These are phyloP conservation scores for Wickerhamiella siamensis DNA, from an alignment of 805 yeast species.

Conservation along the genomic window DNA sequence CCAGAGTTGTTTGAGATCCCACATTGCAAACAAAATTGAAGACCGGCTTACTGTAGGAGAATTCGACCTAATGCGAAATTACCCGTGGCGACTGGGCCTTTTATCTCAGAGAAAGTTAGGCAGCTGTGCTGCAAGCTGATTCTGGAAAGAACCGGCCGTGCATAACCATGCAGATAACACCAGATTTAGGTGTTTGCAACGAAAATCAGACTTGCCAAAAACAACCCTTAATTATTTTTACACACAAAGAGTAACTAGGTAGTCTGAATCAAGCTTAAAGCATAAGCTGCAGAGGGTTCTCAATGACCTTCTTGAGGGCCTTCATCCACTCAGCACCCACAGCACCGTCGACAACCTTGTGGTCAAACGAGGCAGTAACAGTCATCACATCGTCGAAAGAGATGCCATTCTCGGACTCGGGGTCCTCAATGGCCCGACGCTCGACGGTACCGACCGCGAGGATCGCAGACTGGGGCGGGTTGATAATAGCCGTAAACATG, in stretches of 20 bases:
- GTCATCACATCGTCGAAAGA: conserved; percentile 82
- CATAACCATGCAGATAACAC: too few relatives aligned
- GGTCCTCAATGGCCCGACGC: conserved; percentile 86
- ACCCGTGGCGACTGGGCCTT: too few relatives aligned
- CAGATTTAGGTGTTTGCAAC: too few relatives aligned
- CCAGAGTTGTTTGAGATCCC: too few relatives aligned
- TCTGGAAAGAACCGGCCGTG: too few relatives aligned
- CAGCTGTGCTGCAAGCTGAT: too few relatives aligned
- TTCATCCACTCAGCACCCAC: conserved; percentile 94
- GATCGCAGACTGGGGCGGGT: conserved; percentile 94
- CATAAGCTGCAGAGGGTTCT: conserved; percentile 90
- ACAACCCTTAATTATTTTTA: neutral
- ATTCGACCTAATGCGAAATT: too few relatives aligned
- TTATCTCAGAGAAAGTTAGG: too few relatives aligned
- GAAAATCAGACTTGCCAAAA: too few relatives aligned
- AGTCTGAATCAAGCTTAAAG: too few relatives aligned
- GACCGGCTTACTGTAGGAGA: too few relatives aligned
- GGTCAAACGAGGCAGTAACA: conserved; percentile 95
- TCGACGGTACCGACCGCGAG: conserved; percentile 88
- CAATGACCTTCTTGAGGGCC: conserved; percentile 79
- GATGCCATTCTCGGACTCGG: conserved; percentile 80
- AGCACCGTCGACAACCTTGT: conserved; percentile 95
- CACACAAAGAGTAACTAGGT: neutral
- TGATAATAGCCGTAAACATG: conserved; percentile 88
- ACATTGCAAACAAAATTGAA: too few relatives aligned